Percentiles rank a stretch among this genome's conserved stretches.
phyloP scores from a whole-genome alignment of 2,329 filamentous ascomycete genomes.

The Fonsecaea multimorphosa region DNA sequence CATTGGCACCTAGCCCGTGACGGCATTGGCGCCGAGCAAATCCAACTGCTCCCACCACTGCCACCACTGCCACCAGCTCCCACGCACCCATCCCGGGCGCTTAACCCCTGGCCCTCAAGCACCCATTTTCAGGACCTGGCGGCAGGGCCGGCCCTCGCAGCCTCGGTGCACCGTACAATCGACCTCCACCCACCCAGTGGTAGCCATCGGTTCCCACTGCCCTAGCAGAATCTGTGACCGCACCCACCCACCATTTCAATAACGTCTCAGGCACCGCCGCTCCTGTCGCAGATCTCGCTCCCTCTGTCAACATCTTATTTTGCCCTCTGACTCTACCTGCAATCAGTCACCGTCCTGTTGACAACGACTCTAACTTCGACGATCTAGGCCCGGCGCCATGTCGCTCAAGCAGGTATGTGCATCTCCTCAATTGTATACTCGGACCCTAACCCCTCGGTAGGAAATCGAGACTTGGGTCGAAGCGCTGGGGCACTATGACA shows the following conservation, averaged over 20 bases:
- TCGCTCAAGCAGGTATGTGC: slow-evolving; percentile 42
- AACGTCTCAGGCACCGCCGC: slow-evolving; percentile 32
- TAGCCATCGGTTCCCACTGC: slow-evolving; percentile 12
- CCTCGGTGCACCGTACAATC: slow-evolving; percentile 8
- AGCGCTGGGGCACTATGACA: slow-evolving; percentile 90
- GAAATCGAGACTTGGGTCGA: slow-evolving; percentile 99
- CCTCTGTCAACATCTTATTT: slow-evolving; percentile 20
- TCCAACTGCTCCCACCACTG: slow-evolving; percentile 13
- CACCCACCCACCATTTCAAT: slow-evolving; percentile 28
- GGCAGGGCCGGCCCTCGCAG: slow-evolving; percentile 36
- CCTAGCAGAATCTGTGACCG: slow-evolving; percentile 25
- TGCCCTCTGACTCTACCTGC: slow-evolving; percentile 21
- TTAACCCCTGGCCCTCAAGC: slow-evolving; percentile 38
- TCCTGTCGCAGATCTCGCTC: slow-evolving; percentile 23
- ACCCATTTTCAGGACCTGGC: slow-evolving; percentile 21
- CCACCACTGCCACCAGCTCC: too few relatives aligned
- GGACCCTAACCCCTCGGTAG: slow-evolving; percentile 53
- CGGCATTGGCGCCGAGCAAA: slow-evolving; percentile 35
- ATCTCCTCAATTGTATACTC: background rate
- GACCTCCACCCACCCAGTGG: slow-evolving; percentile 4
- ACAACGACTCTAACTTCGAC: slow-evolving; percentile 22
- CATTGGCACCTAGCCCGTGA: slow-evolving; percentile 31
- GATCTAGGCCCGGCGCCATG: slow-evolving; percentile 35
- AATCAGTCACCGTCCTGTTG: slow-evolving; percentile 15
- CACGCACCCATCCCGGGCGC: slow-evolving; percentile 29